Conservation (phyloP, 2,329 filamentous ascomycete genomes). For the Sphaerulina vaccinii region DNA sequence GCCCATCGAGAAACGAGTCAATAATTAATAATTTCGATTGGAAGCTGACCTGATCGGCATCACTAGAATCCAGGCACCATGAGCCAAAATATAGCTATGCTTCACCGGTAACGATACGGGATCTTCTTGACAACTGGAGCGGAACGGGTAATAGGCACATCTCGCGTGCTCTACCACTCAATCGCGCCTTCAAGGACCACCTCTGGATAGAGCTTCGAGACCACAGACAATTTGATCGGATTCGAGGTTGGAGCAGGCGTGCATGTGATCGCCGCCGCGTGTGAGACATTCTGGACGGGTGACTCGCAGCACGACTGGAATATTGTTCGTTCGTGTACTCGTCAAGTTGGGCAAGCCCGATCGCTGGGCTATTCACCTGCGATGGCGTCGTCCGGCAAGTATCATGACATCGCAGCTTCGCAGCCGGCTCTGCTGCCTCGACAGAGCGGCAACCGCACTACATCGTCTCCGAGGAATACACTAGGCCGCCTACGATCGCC, state of each 20-base stretch:
- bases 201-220: neutral
- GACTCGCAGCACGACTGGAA: slow-evolving; percentile 8
- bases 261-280: slow-evolving; percentile 10
- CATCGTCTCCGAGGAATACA: slow-evolving; percentile 1
- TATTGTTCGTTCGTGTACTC: neutral
- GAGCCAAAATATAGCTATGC: slow-evolving; percentile 10
- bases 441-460: slow-evolving; percentile 7
- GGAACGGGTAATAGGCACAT: neutral
- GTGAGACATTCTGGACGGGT: slow-evolving; percentile 17
- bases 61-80: slow-evolving; percentile 4
- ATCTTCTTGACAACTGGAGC: neutral
- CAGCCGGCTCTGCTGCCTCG: slow-evolving; percentile 8
- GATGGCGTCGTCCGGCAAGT: slow-evolving; percentile 14
- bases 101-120: slow-evolving; percentile 12
- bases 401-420: slow-evolving; percentile 14
- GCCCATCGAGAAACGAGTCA: neutral
- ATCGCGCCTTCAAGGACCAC: neutral
- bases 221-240: neutral
- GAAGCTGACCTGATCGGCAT: neutral
- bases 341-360: neutral
- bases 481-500: slow-evolving; percentile 8
- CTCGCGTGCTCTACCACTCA: neutral
- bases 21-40: neutral
- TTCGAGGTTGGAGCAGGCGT: neutral
- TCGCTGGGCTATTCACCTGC: neutral